phyloP scores from a whole-genome alignment of 75 land plant genomes.

The Pinus albicaulis region DNA sequence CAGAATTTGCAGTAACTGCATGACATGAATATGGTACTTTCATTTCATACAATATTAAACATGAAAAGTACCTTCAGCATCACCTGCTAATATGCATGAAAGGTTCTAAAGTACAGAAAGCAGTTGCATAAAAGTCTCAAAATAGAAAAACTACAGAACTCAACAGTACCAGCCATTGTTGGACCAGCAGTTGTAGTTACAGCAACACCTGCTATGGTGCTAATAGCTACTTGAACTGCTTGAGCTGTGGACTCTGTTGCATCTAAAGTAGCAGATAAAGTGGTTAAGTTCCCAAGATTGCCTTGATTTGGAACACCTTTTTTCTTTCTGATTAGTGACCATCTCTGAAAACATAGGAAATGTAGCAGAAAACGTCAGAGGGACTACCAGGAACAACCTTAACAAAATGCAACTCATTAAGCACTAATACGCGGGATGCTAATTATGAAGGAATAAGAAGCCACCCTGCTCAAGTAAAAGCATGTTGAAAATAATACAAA shows the following conservation, averaged over 20 bases:
- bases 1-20: not conserved
- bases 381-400: not conserved
- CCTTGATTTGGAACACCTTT: slow-evolving; percentile 12
- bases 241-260: slow-evolving; percentile 34
- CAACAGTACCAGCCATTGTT: slow-evolving; percentile 3
- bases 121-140: not conserved
- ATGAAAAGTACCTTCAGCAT: not conserved
- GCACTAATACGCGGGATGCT: not conserved
- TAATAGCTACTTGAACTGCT: slow-evolving; percentile 33
- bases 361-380: not conserved
- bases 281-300: slow-evolving; percentile 12
- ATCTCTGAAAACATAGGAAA: slow-evolving; percentile 55
- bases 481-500: not conserved
- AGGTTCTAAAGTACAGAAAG: not conserved
- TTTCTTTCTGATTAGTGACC: slow-evolving; percentile 68
- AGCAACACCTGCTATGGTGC: slow-evolving; percentile 11
- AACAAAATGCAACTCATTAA: not conserved
- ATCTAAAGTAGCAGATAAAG: slow-evolving; percentile 27
- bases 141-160: not conserved
- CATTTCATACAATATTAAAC: not conserved
- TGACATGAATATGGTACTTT: not conserved
- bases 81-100: not conserved
- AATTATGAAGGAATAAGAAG: not conserved
- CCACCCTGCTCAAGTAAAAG: not conserved
- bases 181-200: not conserved